These are phyloP conservation scores for Ehretia macrophylla DNA, from an alignment of 257 asterid genomes.

Conservation along the genomic window DNA sequence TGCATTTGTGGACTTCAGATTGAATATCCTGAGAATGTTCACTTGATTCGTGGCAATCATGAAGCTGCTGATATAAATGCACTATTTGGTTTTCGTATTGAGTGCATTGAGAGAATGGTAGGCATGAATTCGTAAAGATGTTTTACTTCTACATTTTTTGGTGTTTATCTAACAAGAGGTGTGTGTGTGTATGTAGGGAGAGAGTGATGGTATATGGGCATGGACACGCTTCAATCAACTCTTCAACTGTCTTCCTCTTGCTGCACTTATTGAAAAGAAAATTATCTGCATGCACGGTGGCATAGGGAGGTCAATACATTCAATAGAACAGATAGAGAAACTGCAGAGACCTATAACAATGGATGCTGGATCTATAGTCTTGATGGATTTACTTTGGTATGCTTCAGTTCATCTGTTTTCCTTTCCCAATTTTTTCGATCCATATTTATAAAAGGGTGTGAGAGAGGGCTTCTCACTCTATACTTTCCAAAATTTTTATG, in stretches of 20 bases:
- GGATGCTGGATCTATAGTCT: conserved; percentile 96
- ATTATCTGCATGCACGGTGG: conserved; percentile 99
- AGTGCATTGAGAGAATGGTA: conserved; percentile 99
- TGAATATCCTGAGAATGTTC: conserved; percentile 91
- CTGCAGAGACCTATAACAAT: conserved; percentile 97
- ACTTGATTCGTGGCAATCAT: conserved; percentile 97
- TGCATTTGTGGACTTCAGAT: conserved; percentile 43
- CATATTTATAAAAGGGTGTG: neutral
- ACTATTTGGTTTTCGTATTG: conserved; percentile 96
- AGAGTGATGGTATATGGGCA: conserved; percentile 97
- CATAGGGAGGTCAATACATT: conserved; percentile 88
- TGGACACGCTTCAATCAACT: conserved; percentile 98
- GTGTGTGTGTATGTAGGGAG: conserved; percentile 56
- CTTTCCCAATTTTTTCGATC: neutral
- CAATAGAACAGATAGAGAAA: conserved; percentile 96
- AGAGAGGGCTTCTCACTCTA: neutral
- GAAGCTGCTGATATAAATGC: conserved; percentile 99
- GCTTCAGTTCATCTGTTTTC: conserved; percentile 15
- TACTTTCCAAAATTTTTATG: neutral
- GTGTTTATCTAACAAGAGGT: conserved; percentile 12
- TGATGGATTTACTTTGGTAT: conserved; percentile 98
- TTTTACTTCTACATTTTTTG: conserved; percentile 1
- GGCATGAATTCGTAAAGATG: conserved; percentile 14
- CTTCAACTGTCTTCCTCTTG: conserved; percentile 92
- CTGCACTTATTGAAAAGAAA: conserved; percentile 96